phyloP scores from a whole-genome alignment of 2,329 filamentous ascomycete genomes.

The Dothideomycetes sp. region DNA sequence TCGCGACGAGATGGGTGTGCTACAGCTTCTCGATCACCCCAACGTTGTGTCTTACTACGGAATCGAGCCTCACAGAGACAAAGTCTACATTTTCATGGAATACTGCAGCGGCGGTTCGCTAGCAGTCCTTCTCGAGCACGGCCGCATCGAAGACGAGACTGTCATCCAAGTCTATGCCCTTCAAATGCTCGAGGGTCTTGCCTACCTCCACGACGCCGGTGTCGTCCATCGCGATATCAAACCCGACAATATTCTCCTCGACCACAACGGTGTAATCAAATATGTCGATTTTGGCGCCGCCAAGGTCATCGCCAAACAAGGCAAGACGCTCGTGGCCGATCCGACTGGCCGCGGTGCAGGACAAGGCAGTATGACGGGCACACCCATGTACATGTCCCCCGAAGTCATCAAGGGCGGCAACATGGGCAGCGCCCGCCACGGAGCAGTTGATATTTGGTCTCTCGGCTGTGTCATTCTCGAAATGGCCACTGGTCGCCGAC shows the following conservation, averaged over 20 bases:
- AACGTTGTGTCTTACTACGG: conserved; percentile 97
- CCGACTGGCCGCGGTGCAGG: conserved; percentile 23
- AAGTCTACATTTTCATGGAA: conserved; percentile 99
- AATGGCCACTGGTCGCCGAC: conserved; percentile 89
- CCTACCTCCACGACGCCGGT: conserved; percentile 80
- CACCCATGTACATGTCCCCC: conserved; percentile 99
- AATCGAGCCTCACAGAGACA: conserved; percentile 95
- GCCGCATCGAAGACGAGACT: conserved; percentile 93
- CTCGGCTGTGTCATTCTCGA: conserved; percentile 93
- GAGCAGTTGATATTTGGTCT: conserved; percentile 91
- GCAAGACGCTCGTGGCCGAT: conserved; percentile 64
- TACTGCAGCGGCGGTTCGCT: conserved; percentile 94
- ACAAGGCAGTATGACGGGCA: conserved; percentile 92
- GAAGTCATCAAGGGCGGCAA: conserved; percentile 95
- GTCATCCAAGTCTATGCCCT: conserved; percentile 95
- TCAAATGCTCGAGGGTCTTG: conserved; percentile 86
- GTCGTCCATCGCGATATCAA: conserved; percentile 98
- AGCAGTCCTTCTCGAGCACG: conserved; percentile 81
- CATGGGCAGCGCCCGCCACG: conserved; percentile 58
- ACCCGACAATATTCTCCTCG: conserved; percentile 89
- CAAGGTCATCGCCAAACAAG: conserved; percentile 90
- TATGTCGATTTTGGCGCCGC: conserved; percentile 98
- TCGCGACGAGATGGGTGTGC: conserved; percentile 89
- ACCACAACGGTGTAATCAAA: conserved; percentile 97
- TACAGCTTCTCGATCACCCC: conserved; percentile 91